phyloP scores from a whole-genome alignment of 2,329 filamentous ascomycete species.

The Sporothrix luriei region DNA sequence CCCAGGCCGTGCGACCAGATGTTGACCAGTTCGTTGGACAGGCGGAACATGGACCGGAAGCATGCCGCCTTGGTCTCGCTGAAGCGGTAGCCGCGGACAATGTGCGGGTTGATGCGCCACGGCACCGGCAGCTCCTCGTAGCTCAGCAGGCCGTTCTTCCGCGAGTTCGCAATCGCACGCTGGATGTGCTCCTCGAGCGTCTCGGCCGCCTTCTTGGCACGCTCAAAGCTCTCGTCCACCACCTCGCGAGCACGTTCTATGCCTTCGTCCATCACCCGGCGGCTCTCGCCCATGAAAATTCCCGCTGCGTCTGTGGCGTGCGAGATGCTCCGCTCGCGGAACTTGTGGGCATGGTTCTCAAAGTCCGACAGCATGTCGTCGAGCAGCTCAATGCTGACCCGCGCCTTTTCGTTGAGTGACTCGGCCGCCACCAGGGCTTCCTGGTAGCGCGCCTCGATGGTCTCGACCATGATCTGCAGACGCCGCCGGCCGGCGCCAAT shows the following conservation, averaged over 20 bases:
- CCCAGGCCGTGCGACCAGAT: constrained; percentile 97
- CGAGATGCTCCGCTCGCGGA: constrained; percentile 74
- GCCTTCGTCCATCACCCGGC: constrained; percentile 77
- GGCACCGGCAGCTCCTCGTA: constrained; percentile 90
- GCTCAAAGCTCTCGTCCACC: constrained; percentile 78
- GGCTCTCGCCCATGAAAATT: constrained; percentile 74
- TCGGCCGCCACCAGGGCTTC: constrained; percentile 82
- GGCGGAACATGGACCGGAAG: constrained; percentile 75
- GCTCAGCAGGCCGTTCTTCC: constrained; percentile 77
- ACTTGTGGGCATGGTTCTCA: constrained; percentile 76
- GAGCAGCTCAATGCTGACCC: constrained; percentile 81
- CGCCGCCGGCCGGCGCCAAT: constrained; percentile 83
- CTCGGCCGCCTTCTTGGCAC: constrained; percentile 79
- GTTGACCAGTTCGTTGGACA: constrained; percentile 94
- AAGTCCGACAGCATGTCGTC: constrained; percentile 84
- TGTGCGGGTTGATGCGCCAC: constrained; percentile 95
- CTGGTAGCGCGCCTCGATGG: constrained; percentile 83
- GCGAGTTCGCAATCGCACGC: constrained; percentile 71
- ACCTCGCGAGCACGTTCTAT: constrained; percentile 73
- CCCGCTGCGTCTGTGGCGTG: constrained; percentile 67
- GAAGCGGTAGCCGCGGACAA: constrained; percentile 89
- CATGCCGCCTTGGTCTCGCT: constrained; percentile 88
- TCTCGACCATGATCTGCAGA: constrained; percentile 88
- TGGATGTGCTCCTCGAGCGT: constrained; percentile 84
- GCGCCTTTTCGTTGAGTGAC: constrained; percentile 87